phyloP scores from a whole-genome alignment of 73 alveolate genomes.

The Stentor roeselii region DNA sequence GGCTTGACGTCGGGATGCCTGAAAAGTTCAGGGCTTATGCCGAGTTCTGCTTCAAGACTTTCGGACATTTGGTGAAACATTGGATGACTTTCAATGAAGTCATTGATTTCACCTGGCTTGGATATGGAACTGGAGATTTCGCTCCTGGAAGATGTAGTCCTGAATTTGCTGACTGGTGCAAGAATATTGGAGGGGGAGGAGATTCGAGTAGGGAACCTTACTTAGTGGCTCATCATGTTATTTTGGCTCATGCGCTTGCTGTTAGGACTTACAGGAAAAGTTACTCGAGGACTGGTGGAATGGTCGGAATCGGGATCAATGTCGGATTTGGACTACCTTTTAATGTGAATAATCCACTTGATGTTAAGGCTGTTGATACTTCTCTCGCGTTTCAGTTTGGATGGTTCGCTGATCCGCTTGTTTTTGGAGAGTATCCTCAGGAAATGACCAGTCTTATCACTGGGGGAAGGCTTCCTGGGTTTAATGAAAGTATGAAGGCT shows the following conservation, averaged over 20 bases:
- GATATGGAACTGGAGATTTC: neutral
- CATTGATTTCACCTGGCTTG: neutral
- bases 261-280: constrained; percentile 37
- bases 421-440: constrained; percentile 39
- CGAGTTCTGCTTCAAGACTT: constrained; percentile 9
- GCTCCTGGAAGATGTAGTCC: constrained; percentile 25
- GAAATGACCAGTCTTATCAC: constrained; percentile 3
- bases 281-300: constrained; percentile 31
- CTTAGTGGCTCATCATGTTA: neutral
- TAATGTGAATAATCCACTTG: constrained; percentile 33
- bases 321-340: constrained; percentile 29
- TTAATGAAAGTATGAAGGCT: constrained; percentile 21
- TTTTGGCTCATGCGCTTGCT: constrained; percentile 30
- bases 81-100: constrained; percentile 21
- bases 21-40: constrained; percentile 5
- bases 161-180: neutral
- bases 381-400: constrained; percentile 12
- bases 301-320: constrained; percentile 33
- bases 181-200: neutral
- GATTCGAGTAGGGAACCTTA: constrained; percentile 19
- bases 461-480: constrained; percentile 34
- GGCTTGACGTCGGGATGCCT: neutral
- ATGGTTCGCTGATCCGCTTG: constrained; percentile 37
- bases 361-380: constrained; percentile 29
- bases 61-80: neutral